These are phyloP conservation scores for Trichoderma aggressivum DNA, from an alignment of 2,329 filamentous ascomycete species.

Conservation along the genomic window DNA sequence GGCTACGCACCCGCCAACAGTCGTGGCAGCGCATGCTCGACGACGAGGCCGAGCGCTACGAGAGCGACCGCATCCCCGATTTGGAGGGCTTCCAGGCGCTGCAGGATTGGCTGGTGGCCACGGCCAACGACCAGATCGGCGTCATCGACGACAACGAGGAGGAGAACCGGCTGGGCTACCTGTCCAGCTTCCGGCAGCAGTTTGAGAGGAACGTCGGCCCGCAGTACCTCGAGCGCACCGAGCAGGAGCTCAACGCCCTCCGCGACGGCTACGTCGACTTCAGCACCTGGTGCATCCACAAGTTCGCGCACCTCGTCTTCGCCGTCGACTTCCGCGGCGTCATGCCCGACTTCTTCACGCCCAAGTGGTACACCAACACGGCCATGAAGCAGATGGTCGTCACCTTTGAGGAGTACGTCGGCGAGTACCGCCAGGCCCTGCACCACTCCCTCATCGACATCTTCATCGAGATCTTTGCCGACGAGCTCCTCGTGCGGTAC, in stretches of 20 bases:
- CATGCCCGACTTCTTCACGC: constrained; percentile 85
- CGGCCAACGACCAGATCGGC: constrained; percentile 97
- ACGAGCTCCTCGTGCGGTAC: constrained; percentile 86
- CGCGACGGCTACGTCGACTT: constrained; percentile 94
- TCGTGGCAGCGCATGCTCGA: constrained; percentile 87
- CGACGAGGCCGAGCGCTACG: constrained; percentile 75
- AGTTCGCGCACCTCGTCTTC: constrained; percentile 86
- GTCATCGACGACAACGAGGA: constrained; percentile 92
- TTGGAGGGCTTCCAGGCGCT: constrained; percentile 71
- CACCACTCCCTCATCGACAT: constrained; percentile 87
- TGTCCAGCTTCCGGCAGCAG: constrained; percentile 80
- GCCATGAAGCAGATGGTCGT: constrained; percentile 91
- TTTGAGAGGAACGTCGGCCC: constrained; percentile 77
- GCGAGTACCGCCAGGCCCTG: constrained; percentile 79
- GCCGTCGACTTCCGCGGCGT: constrained; percentile 81
- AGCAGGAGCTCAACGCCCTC: constrained; percentile 68
- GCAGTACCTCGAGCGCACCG: constrained; percentile 72
- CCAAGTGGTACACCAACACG: constrained; percentile 80
- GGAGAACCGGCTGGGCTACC: constrained; percentile 71
- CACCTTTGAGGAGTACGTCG: constrained; percentile 92
- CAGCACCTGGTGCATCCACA: constrained; percentile 85
- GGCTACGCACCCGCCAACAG: constrained; percentile 77
- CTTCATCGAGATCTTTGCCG: constrained; percentile 87
- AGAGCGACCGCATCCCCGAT: constrained; percentile 51
- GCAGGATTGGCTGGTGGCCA: constrained; percentile 94